Base-by-base conservation (phyloP, 108 stramenopile species). In the Skeletonema grethae region DNA sequence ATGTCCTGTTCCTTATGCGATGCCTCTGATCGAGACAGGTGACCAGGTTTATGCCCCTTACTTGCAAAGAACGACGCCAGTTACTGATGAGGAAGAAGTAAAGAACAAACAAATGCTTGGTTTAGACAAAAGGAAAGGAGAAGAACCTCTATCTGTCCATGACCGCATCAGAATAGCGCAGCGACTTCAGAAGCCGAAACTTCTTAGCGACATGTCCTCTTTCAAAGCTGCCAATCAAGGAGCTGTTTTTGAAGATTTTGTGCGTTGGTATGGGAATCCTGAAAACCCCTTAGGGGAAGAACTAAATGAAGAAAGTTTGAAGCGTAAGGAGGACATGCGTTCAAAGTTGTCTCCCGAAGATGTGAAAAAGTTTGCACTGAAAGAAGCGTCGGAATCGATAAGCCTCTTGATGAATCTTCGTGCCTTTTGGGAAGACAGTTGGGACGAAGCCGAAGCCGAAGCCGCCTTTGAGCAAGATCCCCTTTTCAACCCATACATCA, bases 161-260 rank as follows among this genome's bases (percentile, higher is more conserved):
- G 70, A 76, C 20, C 87, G 90, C 29, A 69, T 95, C 20, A 84
- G 80, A 34, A 57, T 93, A 22, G 81, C 90, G 3, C 89, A 95
- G 50, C 84, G 86, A 13, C 63, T 91, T 6, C 92, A 91, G 64
- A 80, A 70, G 56, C 87, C 95, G 10, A 93, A 95, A 72, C 82
- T 95, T 6, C 56, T 89, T 0, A 90, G 88, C 41, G 95, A 95
- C 43, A 95, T 95, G 95, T 63, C 77, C n/a, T 77, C 92, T 8
- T 95, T 93, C 71, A 95, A 95, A 67, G 92, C 95, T 7, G 92
- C 95, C 5, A 95, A 95, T 60, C 89, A 84, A 13, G 84, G 82
- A 20, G 77, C 82, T 16, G 59, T 76, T 8, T 85, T 95, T 63
- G 85, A 92, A 57, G 95, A 95, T 46, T 95, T 95, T 68, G 77